Evolutionary conservation across 306 rosid species (phyloP), one percentile per base, ranked within the genome.

Genomic region (Morella rubra): DNA sequence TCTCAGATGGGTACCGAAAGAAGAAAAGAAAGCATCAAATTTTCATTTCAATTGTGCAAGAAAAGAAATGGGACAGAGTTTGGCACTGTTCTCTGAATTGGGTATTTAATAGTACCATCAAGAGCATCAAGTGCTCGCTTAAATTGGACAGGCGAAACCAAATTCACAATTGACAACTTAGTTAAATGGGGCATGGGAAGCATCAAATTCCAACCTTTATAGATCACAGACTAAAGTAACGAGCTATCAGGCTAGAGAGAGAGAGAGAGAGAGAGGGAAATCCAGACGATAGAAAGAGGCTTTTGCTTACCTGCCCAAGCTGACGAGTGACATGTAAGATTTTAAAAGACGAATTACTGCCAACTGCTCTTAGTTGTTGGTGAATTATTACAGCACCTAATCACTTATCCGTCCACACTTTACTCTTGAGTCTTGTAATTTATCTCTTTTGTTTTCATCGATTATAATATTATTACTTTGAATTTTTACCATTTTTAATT

Each of bases 271-370:
- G 41, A 44, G 7, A 24, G 37, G 41, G 52, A 66, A 71, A 81
- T 3, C 37, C 24, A 44, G 22, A 22, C 22, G 54, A 73, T 46
- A 64, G 70, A 65, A 59, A 53, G 76, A 80, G 76, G 66, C 73
- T 75, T 32, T 75, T 77, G 84, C 74, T 81, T 89, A 89, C 93
- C 91, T 89, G 89, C 91, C 69, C 76, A 85, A 79, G 83, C 82
- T 81, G 71, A 77, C 88, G 84, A 76, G 86, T 86, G 92, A 85
- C 89, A 84, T 87, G 83, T 82, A 87, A 89, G 93, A 89, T 84
- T 89, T 91, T 86, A 87, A 90, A 89, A 86, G 88, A 89, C 90
- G 79, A 70, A 81, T 95, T n/a, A 90, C 89, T 84, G 91, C 93
- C 96, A 92, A 89, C 98, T 90, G 92, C 97, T 87, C 92, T 81